Base-by-base conservation (phyloP, 2,329 filamentous ascomycete species). In the Penicillium sp. region DNA sequence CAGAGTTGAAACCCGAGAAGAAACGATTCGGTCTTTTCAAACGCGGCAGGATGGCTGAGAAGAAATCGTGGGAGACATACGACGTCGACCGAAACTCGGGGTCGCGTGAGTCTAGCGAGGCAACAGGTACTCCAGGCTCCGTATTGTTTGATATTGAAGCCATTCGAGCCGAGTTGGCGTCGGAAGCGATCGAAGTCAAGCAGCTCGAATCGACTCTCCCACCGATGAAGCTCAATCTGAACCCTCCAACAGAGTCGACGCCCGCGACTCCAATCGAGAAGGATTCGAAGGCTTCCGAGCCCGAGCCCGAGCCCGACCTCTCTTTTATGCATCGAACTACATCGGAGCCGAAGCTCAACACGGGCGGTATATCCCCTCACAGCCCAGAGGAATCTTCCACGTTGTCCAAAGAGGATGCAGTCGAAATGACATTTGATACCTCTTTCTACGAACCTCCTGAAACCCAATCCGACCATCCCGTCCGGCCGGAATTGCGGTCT, bases 71-170 rank as follows among this genome's bases (percentile, higher is more conserved):
- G 91, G 91, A 97, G 67, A 89, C 89, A 7, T 96, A 96, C 65
- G 86, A 96, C 63, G 87, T 94, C 35, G 61, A 71, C 37, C 56
- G 66, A 26, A 63, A 60, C 11, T 59, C 64, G 29, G 58, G 62
- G 16, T 42, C 58, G 32, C 58, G 54, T 10, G 52, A 55, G 37
- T 60, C 64, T 3, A 57, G 35, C 14, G 62, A 67, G 8, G 55
- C 55, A 13, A 56, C 49, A 32, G 59, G 54, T 40, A 56, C 60
- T 6, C 65, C 69, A 13, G 66, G 67, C 16, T 74, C 74, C 27
- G 85, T 97, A 7, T 76, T 98, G 37, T 98, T 98, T 61, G 93
- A 98, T 61, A 82, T 98, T 38, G 93, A 98, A 60, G 93, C 93
- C 10, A 97, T 98, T 55, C 80, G 88, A 40, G 84, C 88, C 8